A percentile compares a stretch with the other conserved stretches of the same genome.
Evolutionary conservation across 352 stramenopile genomes (phyloP).

Genomic region (Phytopythium oedochilum): DNA sequence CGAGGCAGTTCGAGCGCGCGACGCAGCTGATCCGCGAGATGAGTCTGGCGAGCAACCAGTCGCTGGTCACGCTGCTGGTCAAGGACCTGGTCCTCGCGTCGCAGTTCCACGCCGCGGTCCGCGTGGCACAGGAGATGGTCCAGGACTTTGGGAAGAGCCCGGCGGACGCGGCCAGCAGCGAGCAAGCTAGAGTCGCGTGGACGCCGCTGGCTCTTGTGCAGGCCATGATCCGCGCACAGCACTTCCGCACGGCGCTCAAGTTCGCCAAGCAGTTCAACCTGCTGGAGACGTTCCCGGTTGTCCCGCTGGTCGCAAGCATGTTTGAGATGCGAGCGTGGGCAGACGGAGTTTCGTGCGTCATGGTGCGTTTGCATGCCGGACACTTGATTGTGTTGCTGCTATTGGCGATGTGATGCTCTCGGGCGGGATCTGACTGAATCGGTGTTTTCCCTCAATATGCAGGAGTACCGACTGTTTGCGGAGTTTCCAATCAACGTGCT

Average conservation of each 20-base stretch:
- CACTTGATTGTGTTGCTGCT: neutral
- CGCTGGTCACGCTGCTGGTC: slow-evolving; percentile 79
- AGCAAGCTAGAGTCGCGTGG: slow-evolving; percentile 37
- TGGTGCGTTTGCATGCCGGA: slow-evolving; percentile 13
- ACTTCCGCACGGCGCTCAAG: slow-evolving; percentile 72
- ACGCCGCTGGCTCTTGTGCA: slow-evolving; percentile 77
- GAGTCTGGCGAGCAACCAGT: slow-evolving; percentile 59
- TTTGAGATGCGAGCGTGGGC: slow-evolving; percentile 64
- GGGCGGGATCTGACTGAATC: neutral
- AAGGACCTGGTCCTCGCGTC: slow-evolving; percentile 64
- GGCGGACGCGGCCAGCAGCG: slow-evolving; percentile 5
- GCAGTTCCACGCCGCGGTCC: slow-evolving; percentile 68
- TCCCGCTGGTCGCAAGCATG: slow-evolving; percentile 63
- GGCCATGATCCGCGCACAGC: slow-evolving; percentile 75
- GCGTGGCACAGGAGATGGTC: slow-evolving; percentile 78
- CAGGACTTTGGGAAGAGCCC: slow-evolving; percentile 54
- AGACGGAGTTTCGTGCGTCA: slow-evolving; percentile 66
- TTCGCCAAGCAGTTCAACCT: slow-evolving; percentile 81
- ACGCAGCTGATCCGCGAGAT: slow-evolving; percentile 74
- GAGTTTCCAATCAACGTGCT: slow-evolving; percentile 69
- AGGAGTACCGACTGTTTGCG: slow-evolving; percentile 60
- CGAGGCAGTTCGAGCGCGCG: slow-evolving; percentile 50
- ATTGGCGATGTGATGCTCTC: no score
- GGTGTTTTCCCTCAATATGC: neutral
- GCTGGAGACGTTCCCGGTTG: slow-evolving; percentile 56